A percentile compares a stretch with the other conserved stretches of the same genome.
These are phyloP conservation scores for Oehlia diaphana DNA, from an alignment of 192 early-diverging fungal genomes.

Conservation along the genomic window DNA sequence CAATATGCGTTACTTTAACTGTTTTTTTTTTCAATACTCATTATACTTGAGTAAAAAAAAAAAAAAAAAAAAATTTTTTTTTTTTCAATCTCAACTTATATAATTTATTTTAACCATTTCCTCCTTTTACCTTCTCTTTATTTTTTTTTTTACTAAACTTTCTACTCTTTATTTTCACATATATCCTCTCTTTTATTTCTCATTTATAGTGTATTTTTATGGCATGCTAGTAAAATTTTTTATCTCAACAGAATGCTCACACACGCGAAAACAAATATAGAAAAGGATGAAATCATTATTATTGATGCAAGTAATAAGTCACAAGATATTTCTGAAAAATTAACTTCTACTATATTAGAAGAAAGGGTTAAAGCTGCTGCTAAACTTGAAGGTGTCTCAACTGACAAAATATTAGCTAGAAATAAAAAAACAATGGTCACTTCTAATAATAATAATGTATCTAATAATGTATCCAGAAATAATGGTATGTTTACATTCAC, in stretches of 20 bases:
- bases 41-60: too few relatives aligned
- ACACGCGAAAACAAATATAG: background rate
- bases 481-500: background rate
- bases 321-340: too few relatives aligned
- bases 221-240: background rate
- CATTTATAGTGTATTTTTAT: slow-evolving; percentile 13
- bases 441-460: background rate
- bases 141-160: too few relatives aligned
- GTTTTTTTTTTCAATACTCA: too few relatives aligned
- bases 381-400: slow-evolving; percentile 2
- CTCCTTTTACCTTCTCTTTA: too few relatives aligned
- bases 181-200: background rate
- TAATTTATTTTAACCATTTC: too few relatives aligned
- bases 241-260: slow-evolving; percentile 6
- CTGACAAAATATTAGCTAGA: background rate
- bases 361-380: slow-evolving; percentile 17
- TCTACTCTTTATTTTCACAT: too few relatives aligned
- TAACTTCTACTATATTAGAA: background rate
- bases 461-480: background rate
- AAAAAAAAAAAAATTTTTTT: too few relatives aligned
- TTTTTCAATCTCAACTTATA: too few relatives aligned
- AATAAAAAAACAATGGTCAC: background rate
- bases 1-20: too few relatives aligned
- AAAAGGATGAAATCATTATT: slow-evolving; percentile 11
- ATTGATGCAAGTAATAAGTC: background rate